phyloP scores from a whole-genome alignment of 1,284 basidiomycete genomes.

The Leccinum griseonigrum region DNA sequence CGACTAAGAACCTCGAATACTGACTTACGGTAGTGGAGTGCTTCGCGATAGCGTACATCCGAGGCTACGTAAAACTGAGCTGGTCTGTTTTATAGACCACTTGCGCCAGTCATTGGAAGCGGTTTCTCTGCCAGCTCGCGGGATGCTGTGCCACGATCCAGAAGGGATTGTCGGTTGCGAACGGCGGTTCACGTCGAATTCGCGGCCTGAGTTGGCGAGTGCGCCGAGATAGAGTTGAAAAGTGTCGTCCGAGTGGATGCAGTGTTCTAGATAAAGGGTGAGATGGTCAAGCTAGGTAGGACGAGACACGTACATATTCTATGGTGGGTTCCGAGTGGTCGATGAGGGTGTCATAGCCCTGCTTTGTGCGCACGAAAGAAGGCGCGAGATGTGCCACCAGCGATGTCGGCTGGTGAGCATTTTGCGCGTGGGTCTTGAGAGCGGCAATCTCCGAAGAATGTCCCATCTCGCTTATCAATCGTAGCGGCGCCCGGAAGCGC shows the following conservation, averaged over 20 bases:
- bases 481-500: too few relatives aligned
- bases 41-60: slow-evolving; percentile 98
- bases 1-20: slow-evolving; percentile 90
- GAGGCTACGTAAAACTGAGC: slow-evolving; percentile 97
- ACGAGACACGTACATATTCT: slow-evolving; percentile 63
- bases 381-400: slow-evolving; percentile 54
- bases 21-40: slow-evolving; percentile 91
- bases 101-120: neutral
- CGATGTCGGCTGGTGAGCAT: slow-evolving; percentile 65
- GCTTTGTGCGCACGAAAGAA: slow-evolving; percentile 67
- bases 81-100: slow-evolving; percentile 88
- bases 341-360: slow-evolving; percentile 62
- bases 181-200: slow-evolving; percentile 64
- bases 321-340: slow-evolving; percentile 78
- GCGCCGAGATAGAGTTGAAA: slow-evolving; percentile 71
- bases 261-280: slow-evolving; percentile 50
- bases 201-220: slow-evolving; percentile 59
- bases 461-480: too few relatives aligned
- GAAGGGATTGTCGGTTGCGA: slow-evolving; percentile 60
- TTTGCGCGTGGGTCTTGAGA: slow-evolving; percentile 67
- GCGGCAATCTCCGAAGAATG: slow-evolving; percentile 48
- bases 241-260: slow-evolving; percentile 63
- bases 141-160: slow-evolving; percentile 38
- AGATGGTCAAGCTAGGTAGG: neutral
- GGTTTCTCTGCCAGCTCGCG: too few relatives aligned